Evolutionary conservation across 2,329 filamentous ascomycete genomes (phyloP), one percentile per base, ranked within the genome.

Genomic region (Pyricularia pennisetigena): DNA sequence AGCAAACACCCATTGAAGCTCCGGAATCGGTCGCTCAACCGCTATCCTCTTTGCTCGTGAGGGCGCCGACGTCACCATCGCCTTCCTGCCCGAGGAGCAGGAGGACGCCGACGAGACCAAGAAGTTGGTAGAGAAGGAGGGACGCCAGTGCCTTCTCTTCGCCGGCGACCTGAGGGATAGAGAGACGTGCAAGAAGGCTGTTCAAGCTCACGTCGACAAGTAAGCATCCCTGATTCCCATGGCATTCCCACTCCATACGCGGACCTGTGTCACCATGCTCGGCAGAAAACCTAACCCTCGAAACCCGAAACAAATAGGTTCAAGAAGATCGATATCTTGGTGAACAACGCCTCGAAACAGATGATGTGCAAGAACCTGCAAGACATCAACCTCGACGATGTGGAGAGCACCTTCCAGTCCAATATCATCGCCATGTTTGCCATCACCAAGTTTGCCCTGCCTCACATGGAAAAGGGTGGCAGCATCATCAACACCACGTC

Each of bases 401-500:
- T 87, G 0, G 82, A 86, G 70, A 83, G 81, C 71, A 84, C 82
- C 0, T 89, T 88, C 78, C 81, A 80, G 63, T 82, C 79, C 62
- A 88, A 88, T 69, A 83, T 88, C 35, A 71, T 86, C 9, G 81
- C 83, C 68, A 86, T 87, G 78, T 85, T 88, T 72, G 84, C 84
- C n/a, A 78, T 88, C 70, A 83, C 83, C 5, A 88, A 88, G 73
- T 87, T 81, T 70, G 79, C 84, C 0, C 74, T 88, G 8, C 81
- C 81, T 5, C 81, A 87, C 71, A 85, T 88, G 84, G 66, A 67
- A 49, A 67, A 67, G 66, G 66, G 66, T n/a, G 66, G 66, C 29
- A 61, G 49, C 29, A 93, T 96, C 76, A 93, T 96, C 83, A 95
- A 94, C 81, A 93, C 92, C 75, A 88, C 91, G 63, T 93, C 90